Conservation (phyloP, 352 stramenopile genomes). For the Phytophthora kernoviae region DNA sequence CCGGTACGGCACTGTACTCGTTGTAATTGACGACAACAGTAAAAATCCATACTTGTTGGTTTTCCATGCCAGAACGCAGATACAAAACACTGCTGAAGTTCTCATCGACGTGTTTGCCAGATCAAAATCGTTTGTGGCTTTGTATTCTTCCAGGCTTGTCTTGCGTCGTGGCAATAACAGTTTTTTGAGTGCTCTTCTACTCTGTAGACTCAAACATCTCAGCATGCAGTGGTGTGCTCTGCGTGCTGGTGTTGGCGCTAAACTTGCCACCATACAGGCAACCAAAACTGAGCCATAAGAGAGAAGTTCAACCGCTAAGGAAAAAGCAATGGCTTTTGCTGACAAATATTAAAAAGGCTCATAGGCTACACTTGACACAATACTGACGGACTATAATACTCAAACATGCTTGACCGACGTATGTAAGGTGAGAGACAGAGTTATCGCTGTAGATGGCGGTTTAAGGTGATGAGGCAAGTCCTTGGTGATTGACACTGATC, state of each 20-base stretch:
- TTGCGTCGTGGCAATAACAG: neutral
- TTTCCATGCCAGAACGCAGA: slow-evolving; percentile 19
- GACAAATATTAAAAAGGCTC: neutral
- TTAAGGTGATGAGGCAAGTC: slow-evolving; percentile 8
- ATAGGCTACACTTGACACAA: slow-evolving; percentile 17
- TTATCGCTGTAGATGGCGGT: too few relatives aligned
- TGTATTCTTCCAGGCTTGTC: neutral
- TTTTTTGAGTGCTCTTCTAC: neutral
- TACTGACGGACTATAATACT: slow-evolving; percentile 32
- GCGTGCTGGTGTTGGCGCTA: slow-evolving; percentile 27
- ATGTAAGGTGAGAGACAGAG: too few relatives aligned
- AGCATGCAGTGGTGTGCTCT: slow-evolving; percentile 44
- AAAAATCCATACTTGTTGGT: too few relatives aligned
- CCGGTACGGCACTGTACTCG: slow-evolving; percentile 25
- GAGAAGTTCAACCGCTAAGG: neutral
- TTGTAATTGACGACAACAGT: too few relatives aligned
- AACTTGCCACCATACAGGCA: slow-evolving; percentile 21
- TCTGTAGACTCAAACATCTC: slow-evolving; percentile 31
- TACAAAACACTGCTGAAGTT: slow-evolving; percentile 14
- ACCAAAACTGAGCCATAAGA: slow-evolving; percentile 10
- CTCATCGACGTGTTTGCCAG: slow-evolving; percentile 34
- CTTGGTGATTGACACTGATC: slow-evolving; percentile 14
- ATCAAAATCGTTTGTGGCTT: slow-evolving; percentile 36
- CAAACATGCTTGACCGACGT: slow-evolving; percentile 6
- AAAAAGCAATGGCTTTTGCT: neutral